These are phyloP conservation scores for Penicillium subrubescens DNA, from an alignment of 495 filamentous ascomycete genomes.

Conservation along the genomic window DNA sequence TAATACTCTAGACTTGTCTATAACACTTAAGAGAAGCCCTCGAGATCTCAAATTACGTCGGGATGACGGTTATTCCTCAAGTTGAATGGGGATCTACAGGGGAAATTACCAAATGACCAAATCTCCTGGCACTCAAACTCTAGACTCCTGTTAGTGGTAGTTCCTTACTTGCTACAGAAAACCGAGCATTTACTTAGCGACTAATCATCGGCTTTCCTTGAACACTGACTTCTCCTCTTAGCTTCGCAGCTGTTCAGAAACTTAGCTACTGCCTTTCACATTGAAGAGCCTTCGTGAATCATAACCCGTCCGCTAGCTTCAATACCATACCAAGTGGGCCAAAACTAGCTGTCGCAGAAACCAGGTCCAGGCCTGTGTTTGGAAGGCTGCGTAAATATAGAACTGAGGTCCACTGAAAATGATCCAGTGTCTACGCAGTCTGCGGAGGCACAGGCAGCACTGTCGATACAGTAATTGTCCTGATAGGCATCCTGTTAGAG, in stretches of 20 bases:
- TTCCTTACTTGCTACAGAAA: background rate
- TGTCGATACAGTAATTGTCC: background rate
- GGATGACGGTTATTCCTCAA: conserved; percentile 1
- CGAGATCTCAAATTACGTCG: conserved; percentile 9
- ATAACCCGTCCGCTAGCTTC: conserved; percentile 5
- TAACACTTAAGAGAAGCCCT: background rate
- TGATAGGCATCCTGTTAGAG: background rate
- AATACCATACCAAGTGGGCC: conserved; percentile 24
- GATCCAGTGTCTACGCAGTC: conserved; percentile 7
- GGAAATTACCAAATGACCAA: background rate
- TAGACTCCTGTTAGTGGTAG: background rate
- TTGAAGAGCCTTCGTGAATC: no score
- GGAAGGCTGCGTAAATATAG: conserved; percentile 19
- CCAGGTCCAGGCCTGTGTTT: conserved; percentile 8
- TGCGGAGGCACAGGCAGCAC: background rate
- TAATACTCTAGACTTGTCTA: background rate
- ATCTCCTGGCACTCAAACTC: conserved; percentile 8
- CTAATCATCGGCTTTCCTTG: background rate
- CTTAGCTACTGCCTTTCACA: no score
- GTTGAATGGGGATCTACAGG: conserved; percentile 22
- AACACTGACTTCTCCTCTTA: no score
- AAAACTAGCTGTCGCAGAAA: conserved; percentile 9
- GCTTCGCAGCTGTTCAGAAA: no score
- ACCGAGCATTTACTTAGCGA: background rate
- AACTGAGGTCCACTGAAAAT: conserved; percentile 5